Conservation (phyloP, 2,329 filamentous ascomycete species). For the Scedosporium dehoogii region DNA sequence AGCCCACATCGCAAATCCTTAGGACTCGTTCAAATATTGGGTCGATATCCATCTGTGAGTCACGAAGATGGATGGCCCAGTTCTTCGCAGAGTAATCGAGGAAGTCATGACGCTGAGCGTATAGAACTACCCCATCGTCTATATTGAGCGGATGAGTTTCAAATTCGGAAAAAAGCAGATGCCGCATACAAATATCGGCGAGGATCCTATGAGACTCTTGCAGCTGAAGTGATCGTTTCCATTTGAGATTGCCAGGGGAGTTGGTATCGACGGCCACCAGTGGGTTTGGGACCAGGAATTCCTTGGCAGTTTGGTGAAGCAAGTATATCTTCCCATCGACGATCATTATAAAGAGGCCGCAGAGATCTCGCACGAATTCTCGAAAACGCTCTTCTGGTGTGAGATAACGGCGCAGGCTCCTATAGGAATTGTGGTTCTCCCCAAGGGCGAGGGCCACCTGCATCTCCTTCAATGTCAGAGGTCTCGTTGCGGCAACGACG, state of each 20-base stretch:
- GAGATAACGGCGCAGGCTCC: neutral
- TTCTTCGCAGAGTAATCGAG: slow-evolving; percentile 10
- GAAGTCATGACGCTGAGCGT: neutral
- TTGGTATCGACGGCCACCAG: neutral
- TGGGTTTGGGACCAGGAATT: slow-evolving; percentile 14
- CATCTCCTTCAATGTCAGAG: slow-evolving; percentile 16
- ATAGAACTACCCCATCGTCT: neutral
- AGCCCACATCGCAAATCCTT: neutral
- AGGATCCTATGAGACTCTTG: neutral
- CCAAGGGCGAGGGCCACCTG: slow-evolving; percentile 9
- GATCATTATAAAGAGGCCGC: slow-evolving; percentile 22
- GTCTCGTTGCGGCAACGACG: slow-evolving; percentile 15
- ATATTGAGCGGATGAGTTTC: neutral
- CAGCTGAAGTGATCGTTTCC: neutral
- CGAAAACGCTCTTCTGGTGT: slow-evolving; percentile 4
- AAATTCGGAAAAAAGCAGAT: slow-evolving; percentile 2
- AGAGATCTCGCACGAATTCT: slow-evolving; percentile 14
- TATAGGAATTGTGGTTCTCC: neutral
- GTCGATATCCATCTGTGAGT: neutral
- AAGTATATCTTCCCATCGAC: slow-evolving; percentile 14
- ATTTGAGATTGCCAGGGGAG: neutral
- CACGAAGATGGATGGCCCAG: slow-evolving; percentile 9
- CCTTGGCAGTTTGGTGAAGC: slow-evolving; percentile 21
- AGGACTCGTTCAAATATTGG: neutral
- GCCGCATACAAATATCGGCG: neutral